Base-by-base conservation (phyloP, 2,329 filamentous ascomycete genomes). In the Uncinocarpus reesii region DNA sequence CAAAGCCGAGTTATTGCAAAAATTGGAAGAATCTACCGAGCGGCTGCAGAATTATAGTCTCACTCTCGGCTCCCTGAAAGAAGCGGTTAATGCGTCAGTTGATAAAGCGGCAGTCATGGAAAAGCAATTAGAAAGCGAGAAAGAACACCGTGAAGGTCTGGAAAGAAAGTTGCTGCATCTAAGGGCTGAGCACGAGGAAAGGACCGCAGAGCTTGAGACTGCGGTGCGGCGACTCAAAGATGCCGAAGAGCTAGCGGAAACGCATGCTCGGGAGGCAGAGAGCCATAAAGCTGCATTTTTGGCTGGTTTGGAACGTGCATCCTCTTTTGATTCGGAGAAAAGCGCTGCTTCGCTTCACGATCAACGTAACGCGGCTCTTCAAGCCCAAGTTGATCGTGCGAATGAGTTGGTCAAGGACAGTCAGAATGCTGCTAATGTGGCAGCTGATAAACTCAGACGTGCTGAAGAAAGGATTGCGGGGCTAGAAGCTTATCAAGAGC, bases 381-480 rank as follows among this genome's bases (percentile, higher is more conserved):
- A 93, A 62, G 77, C 79, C 37, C 92, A 96, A 62, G 73, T 95
- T 11, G 77, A 83, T 53, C 71, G 82, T 36, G 85, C 90, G 13
- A 93, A 86, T 58, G 75, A 74, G 1, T 71, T 96, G 62, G 87
- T 89, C 23, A 85, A 84, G 64, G 87, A 87, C 60, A 94, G 95
- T 57, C 88, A 95, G 64, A 76, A 83, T 52, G 89, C 93, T 51
- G 90, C 89, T 1, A 87, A 98, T 63, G 70, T 75, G 21, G 88
- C 89, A 2, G 84, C 87, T 0, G 88, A 95, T 61, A 93, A 89
- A 63, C 74, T 98, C 46, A 84, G 92, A 46, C 84, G 84, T 50
- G 92, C 92, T 2, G 93, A 98, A 67, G 93, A 96, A 70, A 82
- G 92, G 35, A 96, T 98, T 63, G 93, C 92, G 4, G 92, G 92